A percentile compares a stretch with the other conserved stretches of the same genome.
phyloP scores from a whole-genome alignment of 2,329 filamentous ascomycete genomes.

The Neofusicoccum cordaticola region DNA sequence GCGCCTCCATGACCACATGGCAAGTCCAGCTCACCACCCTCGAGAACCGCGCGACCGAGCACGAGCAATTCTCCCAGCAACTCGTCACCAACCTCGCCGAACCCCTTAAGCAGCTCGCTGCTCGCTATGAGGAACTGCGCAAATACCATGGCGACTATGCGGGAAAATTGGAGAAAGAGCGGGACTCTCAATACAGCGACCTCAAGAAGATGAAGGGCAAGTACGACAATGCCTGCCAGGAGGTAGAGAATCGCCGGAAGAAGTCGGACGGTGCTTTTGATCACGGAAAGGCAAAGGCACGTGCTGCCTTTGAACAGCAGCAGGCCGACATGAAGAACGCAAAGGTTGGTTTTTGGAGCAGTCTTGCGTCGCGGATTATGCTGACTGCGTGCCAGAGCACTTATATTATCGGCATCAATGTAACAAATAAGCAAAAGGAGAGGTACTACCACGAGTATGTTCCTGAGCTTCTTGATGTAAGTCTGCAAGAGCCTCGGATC shows the following conservation, averaged over 20 bases:
- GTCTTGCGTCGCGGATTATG: neutral
- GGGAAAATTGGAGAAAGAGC: conserved; percentile 82
- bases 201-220: conserved; percentile 87
- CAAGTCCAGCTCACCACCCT: conserved; percentile 87
- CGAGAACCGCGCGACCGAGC: conserved; percentile 82
- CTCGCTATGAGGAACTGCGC: conserved; percentile 83
- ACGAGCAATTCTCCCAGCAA: conserved; percentile 79
- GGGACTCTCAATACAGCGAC: conserved; percentile 78
- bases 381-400: conserved; percentile 61
- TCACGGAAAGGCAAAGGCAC: conserved; percentile 78
- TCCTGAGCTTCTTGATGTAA: conserved; percentile 85
- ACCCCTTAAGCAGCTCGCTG: conserved; percentile 71
- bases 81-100: conserved; percentile 80
- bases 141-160: conserved; percentile 90
- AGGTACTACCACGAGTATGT: conserved; percentile 97
- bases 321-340: conserved; percentile 92
- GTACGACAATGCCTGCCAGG: conserved; percentile 90
- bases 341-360: conserved; percentile 50
- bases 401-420: conserved; percentile 94
- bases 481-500: conserved; percentile 21
- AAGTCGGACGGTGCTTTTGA: conserved; percentile 95
- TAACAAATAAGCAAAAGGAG: conserved; percentile 96
- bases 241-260: conserved; percentile 90
- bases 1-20: conserved; percentile 96
- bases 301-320: conserved; percentile 88